Percentiles rank a stretch among this genome's conserved stretches.
These are phyloP conservation scores for Fusarium palustre DNA, from an alignment of 2,329 filamentous ascomycete species.

Conservation along the genomic window DNA sequence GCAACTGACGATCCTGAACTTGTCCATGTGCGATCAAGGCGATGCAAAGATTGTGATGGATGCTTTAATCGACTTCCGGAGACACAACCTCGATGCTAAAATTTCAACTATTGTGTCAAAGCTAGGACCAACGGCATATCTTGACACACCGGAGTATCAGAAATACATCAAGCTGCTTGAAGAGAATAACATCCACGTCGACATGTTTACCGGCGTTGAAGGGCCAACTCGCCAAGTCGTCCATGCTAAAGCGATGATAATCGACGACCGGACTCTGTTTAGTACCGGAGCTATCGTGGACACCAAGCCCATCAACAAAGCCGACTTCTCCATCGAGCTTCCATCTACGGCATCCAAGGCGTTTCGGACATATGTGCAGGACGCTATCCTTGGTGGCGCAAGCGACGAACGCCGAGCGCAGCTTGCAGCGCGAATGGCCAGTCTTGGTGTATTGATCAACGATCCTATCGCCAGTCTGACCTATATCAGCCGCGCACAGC, in stretches of 20 bases:
- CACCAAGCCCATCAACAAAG: slow-evolving; percentile 7
- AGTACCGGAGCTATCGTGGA: slow-evolving; percentile 5
- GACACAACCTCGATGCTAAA: background rate
- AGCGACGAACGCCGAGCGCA: background rate
- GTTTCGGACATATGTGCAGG: background rate
- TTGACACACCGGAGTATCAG: accelerated
- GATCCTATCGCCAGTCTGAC: slow-evolving; percentile 6
- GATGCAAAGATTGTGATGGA: slow-evolving; percentile 11
- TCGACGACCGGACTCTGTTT: background rate
- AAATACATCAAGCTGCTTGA: background rate
- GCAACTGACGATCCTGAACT: slow-evolving; percentile 1
- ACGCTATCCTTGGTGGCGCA: background rate
- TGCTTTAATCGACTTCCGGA: background rate
- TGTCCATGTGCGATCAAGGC: slow-evolving; percentile 11
- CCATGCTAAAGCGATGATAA: slow-evolving; percentile 7
- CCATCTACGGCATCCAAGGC: background rate
- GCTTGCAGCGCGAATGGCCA: background rate
- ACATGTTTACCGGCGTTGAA: slow-evolving; percentile 2
- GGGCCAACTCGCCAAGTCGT: slow-evolving; percentile 7
- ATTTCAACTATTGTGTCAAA: slow-evolving; percentile 10
- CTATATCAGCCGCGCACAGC: slow-evolving; percentile 14
- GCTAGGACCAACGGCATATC: background rate
- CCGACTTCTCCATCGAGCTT: slow-evolving; percentile 12
- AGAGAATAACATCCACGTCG: background rate
- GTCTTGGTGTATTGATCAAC: background rate